phyloP scores from a whole-genome alignment of 225 moss, liverwort and hornwort genomes.

The Bryoerythrophyllum caledonicum region DNA sequence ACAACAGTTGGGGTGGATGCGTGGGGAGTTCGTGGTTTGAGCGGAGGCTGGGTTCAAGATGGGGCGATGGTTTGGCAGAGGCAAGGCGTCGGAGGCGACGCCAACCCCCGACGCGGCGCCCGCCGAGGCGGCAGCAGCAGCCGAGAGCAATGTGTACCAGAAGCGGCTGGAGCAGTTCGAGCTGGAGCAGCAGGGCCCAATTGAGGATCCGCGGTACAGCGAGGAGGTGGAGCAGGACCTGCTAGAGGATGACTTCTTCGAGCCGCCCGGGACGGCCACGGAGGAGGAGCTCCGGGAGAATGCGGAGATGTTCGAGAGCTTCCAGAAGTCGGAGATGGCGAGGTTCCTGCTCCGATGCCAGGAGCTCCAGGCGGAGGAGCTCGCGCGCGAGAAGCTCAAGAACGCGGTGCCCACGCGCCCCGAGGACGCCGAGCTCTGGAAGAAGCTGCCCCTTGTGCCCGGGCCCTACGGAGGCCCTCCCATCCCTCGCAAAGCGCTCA shows the following conservation, averaged over 20 bases:
- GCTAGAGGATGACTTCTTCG: slow-evolving; percentile 47
- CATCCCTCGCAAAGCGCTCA: slow-evolving; percentile 69
- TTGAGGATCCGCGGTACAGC: slow-evolving; percentile 68
- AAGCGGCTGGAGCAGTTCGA: slow-evolving; percentile 29
- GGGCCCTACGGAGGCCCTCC: slow-evolving; percentile 71
- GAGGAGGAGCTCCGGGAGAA: slow-evolving; percentile 73
- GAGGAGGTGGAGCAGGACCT: slow-evolving; percentile 75
- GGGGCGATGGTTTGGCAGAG: slow-evolving; percentile 52
- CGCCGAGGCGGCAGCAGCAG: background rate
- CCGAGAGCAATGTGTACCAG: slow-evolving; percentile 23
- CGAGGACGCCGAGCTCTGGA: slow-evolving; percentile 88
- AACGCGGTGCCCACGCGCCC: slow-evolving; percentile 69
- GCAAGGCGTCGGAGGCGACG: slow-evolving; percentile 11
- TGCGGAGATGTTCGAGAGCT: slow-evolving; percentile 47
- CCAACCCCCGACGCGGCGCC: background rate
- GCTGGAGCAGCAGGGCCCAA: slow-evolving; percentile 15
- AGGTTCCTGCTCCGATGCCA: slow-evolving; percentile 71
- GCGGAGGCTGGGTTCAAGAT: slow-evolving; percentile 22
- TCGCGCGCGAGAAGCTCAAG: slow-evolving; percentile 46
- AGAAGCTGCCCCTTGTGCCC: slow-evolving; percentile 71
- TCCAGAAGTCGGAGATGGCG: slow-evolving; percentile 65
- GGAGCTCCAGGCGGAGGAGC: slow-evolving; percentile 53
- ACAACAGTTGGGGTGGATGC: background rate
- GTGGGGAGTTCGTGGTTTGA: background rate
- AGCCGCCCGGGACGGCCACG: slow-evolving; percentile 33